Evolutionary conservation across 192 early-diverging fungal genomes (phyloP).

Genomic region (Jimgerdemannia lactiflua): DNA sequence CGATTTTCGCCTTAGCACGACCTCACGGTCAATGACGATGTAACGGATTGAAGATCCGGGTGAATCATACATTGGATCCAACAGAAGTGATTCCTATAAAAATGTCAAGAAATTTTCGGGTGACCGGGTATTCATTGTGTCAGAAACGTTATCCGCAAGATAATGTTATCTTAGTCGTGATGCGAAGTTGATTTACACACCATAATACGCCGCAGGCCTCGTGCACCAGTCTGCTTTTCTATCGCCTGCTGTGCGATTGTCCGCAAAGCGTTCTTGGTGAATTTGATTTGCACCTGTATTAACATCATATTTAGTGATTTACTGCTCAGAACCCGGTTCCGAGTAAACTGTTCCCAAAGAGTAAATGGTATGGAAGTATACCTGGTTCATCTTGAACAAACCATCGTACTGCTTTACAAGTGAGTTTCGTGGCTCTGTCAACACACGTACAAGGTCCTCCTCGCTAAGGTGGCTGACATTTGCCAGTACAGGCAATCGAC

Average conservation of each 20-base stretch:
- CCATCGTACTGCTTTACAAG: constrained; percentile 79
- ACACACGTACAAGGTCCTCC: constrained; percentile 68
- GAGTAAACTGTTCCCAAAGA: no score
- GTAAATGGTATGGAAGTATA: no score
- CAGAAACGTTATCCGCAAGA: neutral
- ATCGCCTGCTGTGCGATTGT: constrained; percentile 72
- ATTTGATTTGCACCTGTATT: constrained; percentile 45
- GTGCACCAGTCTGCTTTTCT: constrained; percentile 82
- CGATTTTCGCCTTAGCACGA: constrained; percentile 57
- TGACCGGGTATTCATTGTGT: neutral
- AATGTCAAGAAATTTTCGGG: neutral
- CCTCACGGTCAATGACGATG: constrained; percentile 70
- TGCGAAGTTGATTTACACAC: constrained; percentile 27
- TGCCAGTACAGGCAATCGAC: constrained; percentile 83
- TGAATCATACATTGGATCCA: constrained; percentile 80
- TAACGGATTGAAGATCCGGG: constrained; percentile 69
- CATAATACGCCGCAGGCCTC: constrained; percentile 86
- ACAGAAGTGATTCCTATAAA: constrained; percentile 64
- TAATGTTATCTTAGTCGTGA: neutral
- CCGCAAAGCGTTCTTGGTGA: constrained; percentile 66
- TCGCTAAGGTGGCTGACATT: constrained; percentile 65
- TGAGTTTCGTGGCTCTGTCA: constrained; percentile 82
- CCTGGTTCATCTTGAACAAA: constrained; percentile 63
- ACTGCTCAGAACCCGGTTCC: neutral
- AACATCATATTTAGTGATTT: neutral